These are phyloP conservation scores for Salix brachista DNA, from an alignment of 345 rosid species.

Conservation along the genomic window DNA sequence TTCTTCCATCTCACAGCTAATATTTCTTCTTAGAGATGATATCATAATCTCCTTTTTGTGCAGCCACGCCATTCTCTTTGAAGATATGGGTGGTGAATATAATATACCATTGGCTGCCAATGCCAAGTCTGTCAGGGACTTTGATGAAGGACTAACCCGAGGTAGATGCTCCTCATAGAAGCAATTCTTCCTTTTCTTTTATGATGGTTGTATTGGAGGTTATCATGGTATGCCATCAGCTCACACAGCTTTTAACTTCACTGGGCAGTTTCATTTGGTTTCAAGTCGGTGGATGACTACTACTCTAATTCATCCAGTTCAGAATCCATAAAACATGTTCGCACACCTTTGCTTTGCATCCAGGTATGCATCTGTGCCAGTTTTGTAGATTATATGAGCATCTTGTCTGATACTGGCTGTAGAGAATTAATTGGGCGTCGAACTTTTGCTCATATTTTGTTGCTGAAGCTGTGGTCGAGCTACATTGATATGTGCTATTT, in stretches of 20 bases:
- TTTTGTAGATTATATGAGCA: neutral
- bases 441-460: neutral
- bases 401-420: neutral
- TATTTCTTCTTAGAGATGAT: constrained; percentile 14
- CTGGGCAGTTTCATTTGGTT: constrained; percentile 82
- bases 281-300: constrained; percentile 86
- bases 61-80: constrained; percentile 85
- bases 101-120: constrained; percentile 63
- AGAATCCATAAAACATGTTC: constrained; percentile 55
- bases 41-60: constrained; percentile 13
- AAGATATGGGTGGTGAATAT: constrained; percentile 78
- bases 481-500: neutral
- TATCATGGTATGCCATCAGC: neutral
- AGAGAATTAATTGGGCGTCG: neutral
- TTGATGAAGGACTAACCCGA: constrained; percentile 77
- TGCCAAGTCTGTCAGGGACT: constrained; percentile 76
- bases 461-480: neutral
- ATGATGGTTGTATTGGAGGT: neutral
- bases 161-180: constrained; percentile 35
- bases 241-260: constrained; percentile 3
- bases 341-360: constrained; percentile 75
- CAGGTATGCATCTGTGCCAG: constrained; percentile 44
- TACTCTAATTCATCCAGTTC: constrained; percentile 83
- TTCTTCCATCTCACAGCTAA: constrained; percentile 6
- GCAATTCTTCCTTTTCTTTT: neutral